A percentile compares a stretch with the other conserved stretches of the same genome.
phyloP scores from a whole-genome alignment of 495 filamentous ascomycete genomes.

The Neurospora intermedia region DNA sequence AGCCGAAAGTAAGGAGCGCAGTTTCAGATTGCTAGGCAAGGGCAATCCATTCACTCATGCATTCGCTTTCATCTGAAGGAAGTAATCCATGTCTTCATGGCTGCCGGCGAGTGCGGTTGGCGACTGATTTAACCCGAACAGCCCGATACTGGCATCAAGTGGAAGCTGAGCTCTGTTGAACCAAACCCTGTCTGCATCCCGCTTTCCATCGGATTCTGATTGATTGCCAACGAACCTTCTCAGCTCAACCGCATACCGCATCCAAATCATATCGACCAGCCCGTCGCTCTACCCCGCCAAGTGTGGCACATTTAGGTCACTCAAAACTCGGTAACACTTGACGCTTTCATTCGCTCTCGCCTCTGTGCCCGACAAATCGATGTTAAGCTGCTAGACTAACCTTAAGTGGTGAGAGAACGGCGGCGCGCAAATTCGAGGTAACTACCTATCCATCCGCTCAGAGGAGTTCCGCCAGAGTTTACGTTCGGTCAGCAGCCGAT shows the following conservation, averaged over 20 bases:
- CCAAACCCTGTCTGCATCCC: background rate
- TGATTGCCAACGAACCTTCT: background rate
- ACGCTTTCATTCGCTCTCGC: background rate
- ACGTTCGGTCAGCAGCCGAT: background rate
- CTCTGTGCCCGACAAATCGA: background rate
- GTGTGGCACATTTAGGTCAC: background rate
- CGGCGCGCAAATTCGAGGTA: background rate
- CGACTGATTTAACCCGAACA: background rate
- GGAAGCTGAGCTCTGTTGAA: background rate
- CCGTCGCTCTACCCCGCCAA: background rate
- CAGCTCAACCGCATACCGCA: background rate
- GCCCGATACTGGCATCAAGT: background rate
- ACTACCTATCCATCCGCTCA: background rate
- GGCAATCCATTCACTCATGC: background rate
- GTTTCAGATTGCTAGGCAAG: background rate
- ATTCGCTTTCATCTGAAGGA: background rate
- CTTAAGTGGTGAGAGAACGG: background rate
- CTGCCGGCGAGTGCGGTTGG: background rate
- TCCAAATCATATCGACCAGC: background rate
- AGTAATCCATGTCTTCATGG: background rate
- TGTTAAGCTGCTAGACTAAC: background rate
- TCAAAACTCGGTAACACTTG: background rate
- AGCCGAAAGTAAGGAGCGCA: background rate
- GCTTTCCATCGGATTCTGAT: background rate
- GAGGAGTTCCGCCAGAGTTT: background rate